Base-by-base conservation (phyloP, 352 stramenopile genomes). In the Phytophthora colocasiae region DNA sequence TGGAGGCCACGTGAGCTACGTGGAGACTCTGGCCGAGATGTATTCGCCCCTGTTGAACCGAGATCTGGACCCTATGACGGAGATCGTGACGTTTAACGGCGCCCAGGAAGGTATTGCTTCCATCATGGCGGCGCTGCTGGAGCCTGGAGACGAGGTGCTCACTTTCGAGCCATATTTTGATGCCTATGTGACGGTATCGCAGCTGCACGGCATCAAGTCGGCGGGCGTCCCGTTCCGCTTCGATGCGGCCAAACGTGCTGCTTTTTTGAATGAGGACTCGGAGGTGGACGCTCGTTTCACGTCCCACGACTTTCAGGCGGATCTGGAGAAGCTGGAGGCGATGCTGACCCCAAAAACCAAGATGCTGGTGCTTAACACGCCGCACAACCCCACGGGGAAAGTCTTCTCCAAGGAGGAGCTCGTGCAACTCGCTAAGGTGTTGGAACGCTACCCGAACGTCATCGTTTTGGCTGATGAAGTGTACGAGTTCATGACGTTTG, bases 371-470 rank as follows among this genome's bases (percentile, higher is more conserved):
- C 83, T 99, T 43, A 99, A 99, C 75, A 99, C 96, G 44, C 98
- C 98, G 29, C 98, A 99, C 84, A 99, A 99, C 75, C 98, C 98
- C 6, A 99, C 97, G 19, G 98, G 98, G 29, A 99, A 99, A 76
- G 94, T 99, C 8, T 98, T 99, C 66, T 91, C 90, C 4, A 68
- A 68, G n/a, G 59, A 79, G 8, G 98, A 99, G 83, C 90, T 99
- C 58, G 72, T 97, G 40, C 73, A 79, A 8, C 96, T 99, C 61
- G 95, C 93, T 7, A 40, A 79, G 1, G 81, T 98, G 26, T 64
- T 98, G 44, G 24, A 83, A 31, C 85, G 79, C 40, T 80, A 98
- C 77, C 94, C 95, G 27, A 69, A 97, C 32, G 74, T 96, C 17
- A 66, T 98, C 19, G 93, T 99, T 15, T 81, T 99, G 29, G 96